Percentiles rank a stretch among this genome's conserved stretches.
phyloP scores from a whole-genome alignment of 2,329 filamentous ascomycete genomes.

The Beauveria caledonica region DNA sequence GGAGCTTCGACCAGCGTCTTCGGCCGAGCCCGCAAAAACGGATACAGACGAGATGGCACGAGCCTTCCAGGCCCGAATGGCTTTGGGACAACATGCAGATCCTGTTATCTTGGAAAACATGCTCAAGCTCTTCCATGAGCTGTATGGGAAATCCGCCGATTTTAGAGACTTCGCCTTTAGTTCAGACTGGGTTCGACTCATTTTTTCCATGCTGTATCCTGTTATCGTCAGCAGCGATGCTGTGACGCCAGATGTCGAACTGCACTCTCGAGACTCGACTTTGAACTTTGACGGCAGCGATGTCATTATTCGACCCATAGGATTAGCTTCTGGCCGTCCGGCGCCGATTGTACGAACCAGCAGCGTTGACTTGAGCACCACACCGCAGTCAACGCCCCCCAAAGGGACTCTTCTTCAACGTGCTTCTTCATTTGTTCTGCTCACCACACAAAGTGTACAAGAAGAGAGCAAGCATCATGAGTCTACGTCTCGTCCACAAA shows the following conservation, averaged over 20 bases:
- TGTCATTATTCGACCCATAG: constrained; percentile 71
- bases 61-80: constrained; percentile 11
- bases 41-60: background rate
- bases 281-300: constrained; percentile 81
- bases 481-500: constrained; percentile 35
- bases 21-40: background rate
- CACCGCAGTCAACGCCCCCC: constrained; percentile 36
- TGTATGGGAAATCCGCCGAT: constrained; percentile 65
- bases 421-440: constrained; percentile 83
- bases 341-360: constrained; percentile 69
- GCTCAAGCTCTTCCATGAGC: constrained; percentile 68
- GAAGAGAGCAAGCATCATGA: constrained; percentile 40
- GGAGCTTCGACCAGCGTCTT: background rate
- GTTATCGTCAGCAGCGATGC: constrained; percentile 79
- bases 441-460: constrained; percentile 55
- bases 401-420: constrained; percentile 60
- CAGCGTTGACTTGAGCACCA: constrained; percentile 43
- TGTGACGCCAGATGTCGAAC: constrained; percentile 73
- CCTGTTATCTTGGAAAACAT: constrained; percentile 64
- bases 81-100: background rate
- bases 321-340: constrained; percentile 45
- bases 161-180: constrained; percentile 77
- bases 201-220: constrained; percentile 77
- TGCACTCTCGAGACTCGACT: constrained; percentile 73
- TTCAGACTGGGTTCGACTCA: constrained; percentile 72